Percentiles rank a stretch among this genome's conserved stretches.
Evolutionary conservation across 768 basidiomycete species (phyloP).

Genomic region (Hericium coralloides): DNA sequence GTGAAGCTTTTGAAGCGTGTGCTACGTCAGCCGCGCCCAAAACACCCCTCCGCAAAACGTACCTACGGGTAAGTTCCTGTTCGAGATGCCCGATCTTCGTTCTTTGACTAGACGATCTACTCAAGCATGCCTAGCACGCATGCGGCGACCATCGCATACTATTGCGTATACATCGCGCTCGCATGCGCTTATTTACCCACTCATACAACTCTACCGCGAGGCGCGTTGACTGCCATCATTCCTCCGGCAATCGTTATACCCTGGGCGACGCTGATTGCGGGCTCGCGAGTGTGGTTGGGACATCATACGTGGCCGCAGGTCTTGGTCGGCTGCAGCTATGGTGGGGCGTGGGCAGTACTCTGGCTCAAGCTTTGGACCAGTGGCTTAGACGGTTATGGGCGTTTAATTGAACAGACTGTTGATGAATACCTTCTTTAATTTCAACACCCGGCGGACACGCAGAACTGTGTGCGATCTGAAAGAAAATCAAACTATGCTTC

Average conservation of each 20-base stretch:
- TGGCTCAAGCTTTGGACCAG: too few relatives aligned
- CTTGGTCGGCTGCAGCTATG: constrained; percentile 46
- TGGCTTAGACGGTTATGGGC: too few relatives aligned
- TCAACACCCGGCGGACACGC: too few relatives aligned
- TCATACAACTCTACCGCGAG: constrained; percentile 43
- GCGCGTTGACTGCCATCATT: constrained; percentile 29
- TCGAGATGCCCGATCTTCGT: neutral
- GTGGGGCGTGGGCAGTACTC: constrained; percentile 16
- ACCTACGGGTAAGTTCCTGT: constrained; percentile 53
- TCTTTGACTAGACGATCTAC: neutral
- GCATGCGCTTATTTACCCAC: constrained; percentile 50
- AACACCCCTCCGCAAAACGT: constrained; percentile 33
- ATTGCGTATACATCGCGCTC: constrained; percentile 49
- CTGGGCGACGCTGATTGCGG: constrained; percentile 44
- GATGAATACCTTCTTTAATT: too few relatives aligned
- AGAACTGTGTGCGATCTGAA: too few relatives aligned
- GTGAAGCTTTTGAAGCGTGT: constrained; percentile 54
- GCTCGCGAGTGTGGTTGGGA: constrained; percentile 67
- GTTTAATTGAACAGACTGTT: too few relatives aligned
- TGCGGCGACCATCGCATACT: constrained; percentile 59
- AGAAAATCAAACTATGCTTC: too few relatives aligned
- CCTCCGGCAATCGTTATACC: constrained; percentile 41
- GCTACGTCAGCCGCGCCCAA: constrained; percentile 60
- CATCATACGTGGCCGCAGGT: constrained; percentile 73
- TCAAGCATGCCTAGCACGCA: constrained; percentile 80